Evolutionary conservation across 768 basidiomycete genomes (phyloP).

Genomic region (Phlebiopsis flavidoalba): DNA sequence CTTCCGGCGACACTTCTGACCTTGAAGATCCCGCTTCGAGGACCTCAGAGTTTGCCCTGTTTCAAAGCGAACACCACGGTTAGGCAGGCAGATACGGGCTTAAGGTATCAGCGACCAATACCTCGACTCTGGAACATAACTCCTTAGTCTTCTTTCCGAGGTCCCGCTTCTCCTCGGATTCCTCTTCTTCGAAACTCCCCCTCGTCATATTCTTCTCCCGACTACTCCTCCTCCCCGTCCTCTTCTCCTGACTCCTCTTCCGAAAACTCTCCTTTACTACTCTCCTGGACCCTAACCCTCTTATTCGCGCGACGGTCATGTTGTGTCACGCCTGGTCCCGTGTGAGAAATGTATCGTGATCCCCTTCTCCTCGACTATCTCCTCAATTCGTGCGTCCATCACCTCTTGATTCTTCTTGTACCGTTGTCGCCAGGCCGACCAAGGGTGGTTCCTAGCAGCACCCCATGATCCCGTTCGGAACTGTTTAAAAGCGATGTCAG

Average conservation of each 20-base stretch:
- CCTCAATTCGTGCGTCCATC: constrained; percentile 14
- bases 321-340: too few species aligned
- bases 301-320: too few species aligned
- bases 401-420: constrained; percentile 17
- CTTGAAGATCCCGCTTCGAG: too few species aligned
- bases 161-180: too few species aligned
- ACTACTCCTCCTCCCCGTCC: too few species aligned
- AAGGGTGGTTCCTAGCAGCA: constrained; percentile 12
- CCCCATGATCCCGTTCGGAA: constrained; percentile 10
- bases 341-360: background rate
- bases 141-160: too few species aligned
- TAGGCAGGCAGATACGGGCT: too few species aligned
- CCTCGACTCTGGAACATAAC: too few species aligned
- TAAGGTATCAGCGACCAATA: too few species aligned
- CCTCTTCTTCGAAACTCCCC: background rate
- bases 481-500: background rate
- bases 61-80: too few species aligned
- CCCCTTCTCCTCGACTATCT: constrained; percentile 6
- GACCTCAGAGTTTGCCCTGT: too few species aligned
- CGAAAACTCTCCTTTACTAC: background rate
- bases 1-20: background rate
- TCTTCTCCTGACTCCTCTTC: background rate
- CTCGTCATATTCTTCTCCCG: background rate
- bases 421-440: constrained; percentile 18
- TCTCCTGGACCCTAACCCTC: too few species aligned